Base-by-base conservation (phyloP, 2,329 filamentous ascomycete genomes). In the Tolypocladium cylindrosporum region DNA sequence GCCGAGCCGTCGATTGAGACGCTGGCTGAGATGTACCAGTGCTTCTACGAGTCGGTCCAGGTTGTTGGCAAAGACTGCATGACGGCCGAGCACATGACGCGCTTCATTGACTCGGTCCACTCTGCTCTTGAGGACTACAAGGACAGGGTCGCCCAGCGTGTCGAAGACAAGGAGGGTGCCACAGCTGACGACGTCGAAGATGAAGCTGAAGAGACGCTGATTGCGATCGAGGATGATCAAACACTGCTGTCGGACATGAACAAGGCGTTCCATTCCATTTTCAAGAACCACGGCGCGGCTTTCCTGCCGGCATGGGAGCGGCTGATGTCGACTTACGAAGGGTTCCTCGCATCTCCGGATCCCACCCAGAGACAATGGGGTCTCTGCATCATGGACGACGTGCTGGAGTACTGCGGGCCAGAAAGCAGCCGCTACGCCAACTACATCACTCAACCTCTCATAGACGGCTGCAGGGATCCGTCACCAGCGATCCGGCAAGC, bases 191-290 rank as follows among this genome's bases (percentile, higher is more conserved):
- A 97, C 59, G 92, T 88, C 19, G 93, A 97, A 63, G 92, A 97
- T 67, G 87, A 94, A 60, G 87, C 87, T 19, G 89, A 97, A 65
- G 93, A 97, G 56, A 84, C 87, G 51, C 80, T 95, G 39, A 88
- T 95, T 66, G 94, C 93, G 14, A 92, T 99, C 54, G 94, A 99
- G 72, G 94, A 99, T 65, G 94, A 99, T 70, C 93, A 97, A 74
- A 96, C 91, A 27, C 81, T 99, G 21, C 82, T 99, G 50, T 96
- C 92, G 1, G 94, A 99, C 69, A 99, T 99, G 94, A 99, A 99
- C 84, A 99, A 99, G 79, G 93, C 94, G 0, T 99, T 96, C 82
- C 94, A 99, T 75, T 93, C 91, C 60, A 91, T 99, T 64, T 99
- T 99, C 82, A 97, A 97, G 79, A 92, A 96, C 76, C 91, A 97